Percentiles rank a stretch among this genome's conserved stretches.
phyloP scores from a whole-genome alignment of 2,329 filamentous ascomycete species.

The Trichoderma breve region DNA sequence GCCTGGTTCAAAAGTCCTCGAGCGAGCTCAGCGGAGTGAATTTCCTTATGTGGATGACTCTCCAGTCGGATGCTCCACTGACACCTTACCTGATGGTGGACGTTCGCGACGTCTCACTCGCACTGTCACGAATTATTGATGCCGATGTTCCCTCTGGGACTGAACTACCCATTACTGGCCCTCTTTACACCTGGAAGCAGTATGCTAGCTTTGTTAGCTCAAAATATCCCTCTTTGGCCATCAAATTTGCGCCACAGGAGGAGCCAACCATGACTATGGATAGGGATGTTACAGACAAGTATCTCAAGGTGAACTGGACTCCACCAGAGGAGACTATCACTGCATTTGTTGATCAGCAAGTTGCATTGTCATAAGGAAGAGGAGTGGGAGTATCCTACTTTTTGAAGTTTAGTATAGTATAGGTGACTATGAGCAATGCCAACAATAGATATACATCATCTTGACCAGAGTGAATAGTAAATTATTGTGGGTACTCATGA shows the following conservation, averaged over 20 bases:
- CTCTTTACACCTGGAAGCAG: background rate
- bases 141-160: background rate
- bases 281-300: background rate
- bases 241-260: background rate
- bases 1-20: slow-evolving; percentile 18
- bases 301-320: background rate
- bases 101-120: background rate
- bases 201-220: background rate
- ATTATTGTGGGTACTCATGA: background rate
- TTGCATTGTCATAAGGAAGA: background rate
- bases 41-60: background rate
- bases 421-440: background rate
- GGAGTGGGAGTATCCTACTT: background rate
- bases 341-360: slow-evolving; percentile 5
- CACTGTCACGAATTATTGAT: background rate
- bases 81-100: slow-evolving; percentile 4
- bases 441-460: background rate
- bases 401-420: background rate
- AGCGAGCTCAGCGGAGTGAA: slow-evolving; percentile 28
- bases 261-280: slow-evolving; percentile 4
- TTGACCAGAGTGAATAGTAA: background rate
- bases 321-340: background rate
- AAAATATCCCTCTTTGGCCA: background rate
- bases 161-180: background rate
- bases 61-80: slow-evolving; percentile 1